Evolutionary conservation across 805 yeast species (phyloP).

Genomic region (Metschnikowia henanensis): DNA sequence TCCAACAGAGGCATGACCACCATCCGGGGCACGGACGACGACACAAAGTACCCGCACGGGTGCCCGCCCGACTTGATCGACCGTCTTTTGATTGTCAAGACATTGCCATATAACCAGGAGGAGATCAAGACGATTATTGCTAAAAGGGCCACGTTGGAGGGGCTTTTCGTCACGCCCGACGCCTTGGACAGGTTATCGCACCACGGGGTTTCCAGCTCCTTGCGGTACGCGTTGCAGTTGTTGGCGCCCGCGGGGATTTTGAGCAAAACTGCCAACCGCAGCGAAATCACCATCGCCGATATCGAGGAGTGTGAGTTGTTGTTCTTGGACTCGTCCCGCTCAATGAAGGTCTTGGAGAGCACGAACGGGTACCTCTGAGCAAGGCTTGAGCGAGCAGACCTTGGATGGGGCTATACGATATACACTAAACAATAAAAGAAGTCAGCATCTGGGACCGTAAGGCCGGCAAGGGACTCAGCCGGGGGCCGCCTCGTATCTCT

Average conservation of each 20-base stretch:
- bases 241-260: constrained; percentile 88
- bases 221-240: constrained; percentile 90
- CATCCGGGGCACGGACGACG: constrained; percentile 86
- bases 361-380: constrained; percentile 40
- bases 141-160: constrained; percentile 80
- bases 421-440: background rate
- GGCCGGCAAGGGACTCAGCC: no score
- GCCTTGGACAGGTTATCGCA: constrained; percentile 75
- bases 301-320: constrained; percentile 80
- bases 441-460: background rate
- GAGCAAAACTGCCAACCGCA: constrained; percentile 69
- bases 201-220: constrained; percentile 74
- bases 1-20: constrained; percentile 93
- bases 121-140: constrained; percentile 82
- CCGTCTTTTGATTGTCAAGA: constrained; percentile 86
- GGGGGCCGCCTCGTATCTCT: no score
- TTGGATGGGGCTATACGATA: no score
- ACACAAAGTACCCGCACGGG: constrained; percentile 89
- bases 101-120: constrained; percentile 81
- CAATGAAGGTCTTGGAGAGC: constrained; percentile 65
- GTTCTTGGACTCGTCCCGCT: constrained; percentile 84
- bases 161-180: constrained; percentile 59
- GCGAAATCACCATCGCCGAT: constrained; percentile 66
- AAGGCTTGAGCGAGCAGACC: no score
- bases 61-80: constrained; percentile 94